Evolutionary conservation across 1,139 yeast genomes (phyloP).

Genomic region (Hyphopichia burtonii): DNA sequence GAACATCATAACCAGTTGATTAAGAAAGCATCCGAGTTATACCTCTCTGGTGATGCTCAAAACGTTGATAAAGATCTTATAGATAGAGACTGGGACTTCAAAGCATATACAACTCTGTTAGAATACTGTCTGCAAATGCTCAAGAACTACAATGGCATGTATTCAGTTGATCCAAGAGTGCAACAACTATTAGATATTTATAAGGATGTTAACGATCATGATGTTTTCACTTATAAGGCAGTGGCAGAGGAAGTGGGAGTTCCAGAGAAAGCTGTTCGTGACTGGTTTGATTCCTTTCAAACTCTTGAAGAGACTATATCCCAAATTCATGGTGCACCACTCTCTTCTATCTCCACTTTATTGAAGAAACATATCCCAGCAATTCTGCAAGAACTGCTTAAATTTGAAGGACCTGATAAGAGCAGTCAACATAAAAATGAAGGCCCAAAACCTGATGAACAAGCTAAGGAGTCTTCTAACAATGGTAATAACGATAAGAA

Average conservation of each 20-base stretch:
- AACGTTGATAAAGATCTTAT: not conserved
- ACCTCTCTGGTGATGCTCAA: not conserved
- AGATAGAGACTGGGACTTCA: not conserved
- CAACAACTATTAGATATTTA: constrained; percentile 21
- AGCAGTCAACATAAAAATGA: no score
- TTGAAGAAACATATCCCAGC: not conserved
- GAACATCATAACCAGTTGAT: not conserved
- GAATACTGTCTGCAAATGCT: no score
- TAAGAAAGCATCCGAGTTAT: not conserved
- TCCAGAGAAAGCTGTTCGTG: constrained; percentile 17
- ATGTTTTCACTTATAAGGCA: not conserved
- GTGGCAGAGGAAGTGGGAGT: constrained; percentile 16
- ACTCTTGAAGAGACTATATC: constrained; percentile 2
- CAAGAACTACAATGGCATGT: constrained; percentile 21
- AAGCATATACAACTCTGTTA: no score
- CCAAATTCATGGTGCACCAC: constrained; percentile 1
- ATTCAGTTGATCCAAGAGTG: constrained; percentile 24
- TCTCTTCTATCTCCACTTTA: not conserved
- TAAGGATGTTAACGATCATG: not conserved
- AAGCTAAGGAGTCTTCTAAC: no score
- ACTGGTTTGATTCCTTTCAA: constrained; percentile 34
- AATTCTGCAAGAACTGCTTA: no score
- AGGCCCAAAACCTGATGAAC: no score
- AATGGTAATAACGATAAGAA: constrained; percentile 2
- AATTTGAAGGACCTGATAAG: no score